Percentiles rank a stretch among this genome's conserved stretches.
phyloP scores from a whole-genome alignment of 2,329 filamentous ascomycete species.

The Thermochaetoides dissita region DNA sequence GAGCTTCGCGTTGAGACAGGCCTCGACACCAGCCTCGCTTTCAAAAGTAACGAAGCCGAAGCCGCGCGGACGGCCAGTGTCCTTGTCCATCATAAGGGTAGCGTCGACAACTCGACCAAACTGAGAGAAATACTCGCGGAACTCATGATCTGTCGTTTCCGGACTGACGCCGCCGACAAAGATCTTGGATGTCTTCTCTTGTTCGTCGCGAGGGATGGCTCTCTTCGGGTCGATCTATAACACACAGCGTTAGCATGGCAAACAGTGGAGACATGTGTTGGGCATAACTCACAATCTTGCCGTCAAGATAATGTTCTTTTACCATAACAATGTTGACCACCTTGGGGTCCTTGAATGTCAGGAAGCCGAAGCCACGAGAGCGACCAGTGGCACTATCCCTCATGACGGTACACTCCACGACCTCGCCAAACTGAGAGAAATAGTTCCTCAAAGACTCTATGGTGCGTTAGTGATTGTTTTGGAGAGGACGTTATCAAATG shows the following conservation, averaged over 20 bases:
- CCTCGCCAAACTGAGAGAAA: constrained; percentile 95
- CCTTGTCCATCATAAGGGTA: constrained; percentile 99
- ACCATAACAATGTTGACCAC: constrained; percentile 99
- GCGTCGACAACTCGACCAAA: constrained; percentile 95
- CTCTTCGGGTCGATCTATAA: constrained; percentile 89
- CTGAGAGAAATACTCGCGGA: constrained; percentile 91
- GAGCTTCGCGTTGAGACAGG: constrained; percentile 68
- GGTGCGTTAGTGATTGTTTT: constrained; percentile 1
- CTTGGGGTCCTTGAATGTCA: constrained; percentile 95
- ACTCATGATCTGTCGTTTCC: constrained; percentile 90
- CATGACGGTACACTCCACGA: constrained; percentile 98
- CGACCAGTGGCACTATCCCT: constrained; percentile 85
- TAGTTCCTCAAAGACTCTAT: constrained; percentile 92
- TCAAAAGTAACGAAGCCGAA: constrained; percentile 99
- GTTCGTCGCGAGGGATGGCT: constrained; percentile 91
- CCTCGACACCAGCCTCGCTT: constrained; percentile 85
- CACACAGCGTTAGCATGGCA: background rate
- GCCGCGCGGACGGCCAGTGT: constrained; percentile 88
- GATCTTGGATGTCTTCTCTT: constrained; percentile 96
- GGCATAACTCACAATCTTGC: constrained; percentile 70
- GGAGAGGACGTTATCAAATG: background rate
- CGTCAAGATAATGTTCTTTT: constrained; percentile 94
- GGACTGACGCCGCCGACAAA: constrained; percentile 97
- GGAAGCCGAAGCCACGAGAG: constrained; percentile 89
- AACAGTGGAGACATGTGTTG: background rate